Evolutionary conservation across 805 yeast species (phyloP), one percentile per base, ranked within the genome.

Genomic region (Yamadazyma ubonensis): DNA sequence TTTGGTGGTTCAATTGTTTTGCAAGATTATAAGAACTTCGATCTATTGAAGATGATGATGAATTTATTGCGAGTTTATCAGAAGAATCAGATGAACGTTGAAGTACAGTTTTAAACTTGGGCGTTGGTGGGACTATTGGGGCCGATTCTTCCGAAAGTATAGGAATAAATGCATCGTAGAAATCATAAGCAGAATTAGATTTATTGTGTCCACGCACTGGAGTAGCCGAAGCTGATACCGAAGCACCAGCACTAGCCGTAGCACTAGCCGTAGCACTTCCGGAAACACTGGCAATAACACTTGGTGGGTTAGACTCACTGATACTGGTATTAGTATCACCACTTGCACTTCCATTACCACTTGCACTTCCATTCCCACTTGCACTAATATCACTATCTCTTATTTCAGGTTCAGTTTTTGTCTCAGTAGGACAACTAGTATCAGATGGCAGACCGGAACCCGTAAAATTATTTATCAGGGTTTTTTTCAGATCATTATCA

Each of bases 111-210:
- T 34, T 33, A 32, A 39, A 33, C 16, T 39, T 39, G 18, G 43
- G 38, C 9, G 39, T 33, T 5, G 43, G 44, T 20, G 40, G 40
- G 5, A 36, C 20, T 15, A 39, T 33, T 33, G 37, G 11, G 20
- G 30, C 5, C 27, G 35, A 17, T 20, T 26, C 42, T 23, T 43
- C 42, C 15, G 63, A 65, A 35, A 67, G 42, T 6, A 67, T 56
- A 3, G 75, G 75, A 39, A 70, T 67, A 42, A 69, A 55, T 6
- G 66, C 41, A 36, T 70, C 71, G 55, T 70, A 70, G 45, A 68
- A 67, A 41, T 67, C 73, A 50, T 66, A 69, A 18, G 67, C 37
- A n/a, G 49, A 44, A 23, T 44, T 44, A 11, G 37, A 35, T 22
- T 47, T 44, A 6, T 16, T 18, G 28, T 47, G 51, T 20, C 35